Base-by-base conservation (phyloP, 768 basidiomycete species). In the Suillus fuscotomentosus region DNA sequence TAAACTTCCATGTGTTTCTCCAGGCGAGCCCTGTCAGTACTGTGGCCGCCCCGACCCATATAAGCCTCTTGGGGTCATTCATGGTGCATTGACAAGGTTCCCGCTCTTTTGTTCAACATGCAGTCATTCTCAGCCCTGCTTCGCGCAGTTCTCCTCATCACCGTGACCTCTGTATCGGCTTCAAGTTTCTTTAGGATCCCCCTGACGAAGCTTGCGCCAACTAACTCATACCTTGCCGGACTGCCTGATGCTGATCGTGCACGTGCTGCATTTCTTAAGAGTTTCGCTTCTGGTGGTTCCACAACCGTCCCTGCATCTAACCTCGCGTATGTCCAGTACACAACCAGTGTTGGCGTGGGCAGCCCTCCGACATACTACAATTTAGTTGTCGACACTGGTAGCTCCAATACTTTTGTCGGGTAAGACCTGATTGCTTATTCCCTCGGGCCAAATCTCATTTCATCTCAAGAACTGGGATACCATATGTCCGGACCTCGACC, bases 331-430 rank as follows among this genome's bases (percentile, higher is more conserved):
- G 60, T 60, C 48, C 60, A 60, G 48, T 69, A 69, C 48, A 66
- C 65, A 9, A 66, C 68, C 15, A 45, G 34, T 22, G 68, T 69
- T 24, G 68, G 69, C 22, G 68, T 69, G 20, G 68, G 68, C 31
- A 50, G 36, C 54, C 68, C 68, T 34, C 60, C 68, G 14, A 69
- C 65, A 1, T 42, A 69, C 36, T 69, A 66, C 62, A 63, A 62
- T 41, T 65, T 72, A 4, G 63, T 72, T 36, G 65, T 72, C 17
- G 71, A 72, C 63, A 72, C 71, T 48, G 71, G 71, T 22, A 65
- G 63, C 41, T 69, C 70, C 54, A 73, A 73, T 50, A 73, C 71
- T 38, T 73, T 71, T 71, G 63, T 73, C 42, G 72, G 60, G 60
- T 60, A 38, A 31, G 47, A 5, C 47, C 15, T 4, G 14, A 22